Conservation (phyloP, 2,329 filamentous ascomycete genomes). For the Rhytidhysteron rufulum region DNA sequence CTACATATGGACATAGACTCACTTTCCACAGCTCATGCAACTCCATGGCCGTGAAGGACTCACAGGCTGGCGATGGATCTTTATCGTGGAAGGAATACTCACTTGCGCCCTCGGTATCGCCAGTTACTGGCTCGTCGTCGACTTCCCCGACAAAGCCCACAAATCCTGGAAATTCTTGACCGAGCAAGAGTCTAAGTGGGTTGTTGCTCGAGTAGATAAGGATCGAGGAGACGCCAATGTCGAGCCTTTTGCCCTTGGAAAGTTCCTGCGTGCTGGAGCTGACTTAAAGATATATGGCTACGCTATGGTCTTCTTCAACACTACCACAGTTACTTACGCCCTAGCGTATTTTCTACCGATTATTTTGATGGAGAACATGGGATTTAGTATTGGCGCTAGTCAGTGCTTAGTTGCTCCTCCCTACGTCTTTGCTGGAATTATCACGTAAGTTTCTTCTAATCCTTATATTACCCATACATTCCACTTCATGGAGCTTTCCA, state of each 20-base stretch:
- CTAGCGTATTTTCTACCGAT: conserved; percentile 77
- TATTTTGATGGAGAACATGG: conserved; percentile 61
- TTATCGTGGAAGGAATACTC: conserved; percentile 42
- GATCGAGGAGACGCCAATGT: conserved; percentile 51
- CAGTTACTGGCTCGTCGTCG: conserved; percentile 42
- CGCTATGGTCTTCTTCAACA: conserved; percentile 54
- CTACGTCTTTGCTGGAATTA: conserved; percentile 32
- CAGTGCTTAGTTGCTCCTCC: conserved; percentile 65
- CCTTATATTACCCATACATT: too few species aligned
- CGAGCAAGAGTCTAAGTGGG: conserved; percentile 44
- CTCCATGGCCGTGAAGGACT: conserved; percentile 52
- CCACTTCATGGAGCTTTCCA: too few species aligned
- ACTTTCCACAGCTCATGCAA: conserved; percentile 54
- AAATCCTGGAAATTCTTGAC: conserved; percentile 43
- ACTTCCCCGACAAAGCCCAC: conserved; percentile 44
- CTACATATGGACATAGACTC: background rate
- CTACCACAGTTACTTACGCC: conserved; percentile 69
- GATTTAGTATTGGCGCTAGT: conserved; percentile 59
- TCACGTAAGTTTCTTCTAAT: conserved; percentile 48
- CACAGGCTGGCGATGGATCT: conserved; percentile 45
- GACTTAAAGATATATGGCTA: conserved; percentile 56
- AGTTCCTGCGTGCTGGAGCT: conserved; percentile 45
- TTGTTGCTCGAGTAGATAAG: conserved; percentile 49
- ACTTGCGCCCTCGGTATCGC: conserved; percentile 38
- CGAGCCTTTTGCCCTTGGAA: conserved; percentile 45